Evolutionary conservation across 495 filamentous ascomycete genomes (phyloP), one percentile per base, ranked within the genome.

Genomic region (Lophium mytilinum): DNA sequence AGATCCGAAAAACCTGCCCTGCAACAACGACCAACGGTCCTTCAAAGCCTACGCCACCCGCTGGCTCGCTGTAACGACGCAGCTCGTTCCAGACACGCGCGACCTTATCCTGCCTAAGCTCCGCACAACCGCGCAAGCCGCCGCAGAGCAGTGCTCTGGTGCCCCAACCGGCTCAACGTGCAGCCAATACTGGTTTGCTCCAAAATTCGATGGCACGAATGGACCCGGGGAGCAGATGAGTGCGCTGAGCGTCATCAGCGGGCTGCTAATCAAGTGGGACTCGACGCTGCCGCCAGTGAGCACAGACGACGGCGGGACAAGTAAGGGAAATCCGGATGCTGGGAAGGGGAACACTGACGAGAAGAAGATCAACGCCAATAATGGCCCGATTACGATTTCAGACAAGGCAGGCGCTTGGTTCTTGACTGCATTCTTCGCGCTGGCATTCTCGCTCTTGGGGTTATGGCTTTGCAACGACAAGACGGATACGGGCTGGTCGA

Each of bases 21-120:
- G 53, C 33, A 56, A 56, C 36, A 11, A 49, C 11, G 57, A 60
- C 43, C 52, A 57, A 24, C 57, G 12, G 1, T 60, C 57, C 30
- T 60, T 57, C 57, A 60, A 57, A 57, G 57, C 53, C 11, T 60
- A 60, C 45, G 8, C 58, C 21, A 9, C 57, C 11, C 57, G 57
- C 15, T 60, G 57, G 57, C 21, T 60, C 39, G 57, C 54, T 34
- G 37, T 36, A 3, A 51, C 57, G n/a, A 37, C 43, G 1, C 57
- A 60, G 50, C 39, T 60, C 17, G 52, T 40, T 1, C 57, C 57
- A 1, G 58, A 24, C 51, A 60, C 57, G 14, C 19, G n/a, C 11
- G 9, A 35, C 15, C 36, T 15, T 24, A 60, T 60, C 33, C 39
- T 33, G 42, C 57, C 57, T 11, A 30, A 37, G 21, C 53, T 60